Evolutionary conservation across 352 stramenopile genomes (phyloP).

Genomic region (Pythium graminicola): DNA sequence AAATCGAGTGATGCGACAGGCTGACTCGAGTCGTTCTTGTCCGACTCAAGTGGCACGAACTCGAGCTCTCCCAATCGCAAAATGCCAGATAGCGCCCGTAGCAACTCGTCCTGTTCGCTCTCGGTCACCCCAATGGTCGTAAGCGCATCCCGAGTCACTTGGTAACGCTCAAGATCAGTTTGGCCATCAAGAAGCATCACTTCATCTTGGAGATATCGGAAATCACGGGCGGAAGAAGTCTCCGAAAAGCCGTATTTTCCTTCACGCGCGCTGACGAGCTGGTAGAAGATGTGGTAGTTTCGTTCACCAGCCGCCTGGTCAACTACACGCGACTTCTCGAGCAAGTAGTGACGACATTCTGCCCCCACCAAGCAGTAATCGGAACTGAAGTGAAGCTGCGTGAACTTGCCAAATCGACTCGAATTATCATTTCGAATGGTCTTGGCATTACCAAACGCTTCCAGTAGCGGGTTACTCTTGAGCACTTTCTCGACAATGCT

Average conservation of each 20-base stretch:
- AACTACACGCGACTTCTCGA: conserved; percentile 96
- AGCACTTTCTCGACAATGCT: conserved; percentile 84
- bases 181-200: conserved; percentile 60
- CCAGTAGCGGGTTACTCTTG: conserved; percentile 86
- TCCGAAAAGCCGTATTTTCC: conserved; percentile 43
- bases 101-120: conserved; percentile 65
- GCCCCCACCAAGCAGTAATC: conserved; percentile 84
- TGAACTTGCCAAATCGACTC: conserved; percentile 94
- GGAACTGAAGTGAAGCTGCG: conserved; percentile 89
- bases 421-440: conserved; percentile 94
- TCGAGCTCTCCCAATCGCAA: conserved; percentile 76
- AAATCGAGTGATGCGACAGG: conserved; percentile 44
- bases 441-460: conserved; percentile 90
- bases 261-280: conserved; percentile 75
- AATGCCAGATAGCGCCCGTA: conserved; percentile 66
- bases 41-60: conserved; percentile 68
- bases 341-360: conserved; percentile 90
- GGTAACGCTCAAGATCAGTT: conserved; percentile 65
- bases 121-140: conserved; percentile 69
- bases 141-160: conserved; percentile 73
- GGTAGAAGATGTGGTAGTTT: conserved; percentile 99
- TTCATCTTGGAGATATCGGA: conserved; percentile 74
- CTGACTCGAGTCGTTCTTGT: conserved; percentile 70
- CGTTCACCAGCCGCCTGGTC: conserved; percentile 86
- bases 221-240: conserved; percentile 41